These are phyloP conservation scores for Drechslerella dactyloides DNA, from an alignment of 2,329 filamentous ascomycete genomes.

Conservation along the genomic window DNA sequence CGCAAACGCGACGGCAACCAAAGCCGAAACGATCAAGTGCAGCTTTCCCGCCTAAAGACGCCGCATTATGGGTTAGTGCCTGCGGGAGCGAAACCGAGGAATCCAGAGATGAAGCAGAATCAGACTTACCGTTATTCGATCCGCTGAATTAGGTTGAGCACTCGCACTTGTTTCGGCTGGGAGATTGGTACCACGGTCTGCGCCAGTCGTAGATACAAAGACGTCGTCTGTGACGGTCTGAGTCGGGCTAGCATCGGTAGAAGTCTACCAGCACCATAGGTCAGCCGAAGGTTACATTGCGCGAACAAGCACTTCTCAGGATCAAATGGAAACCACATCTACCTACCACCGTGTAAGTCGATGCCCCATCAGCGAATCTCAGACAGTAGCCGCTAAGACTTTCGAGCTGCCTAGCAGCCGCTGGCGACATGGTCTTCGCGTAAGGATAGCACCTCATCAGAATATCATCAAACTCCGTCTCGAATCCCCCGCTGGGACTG, in stretches of 20 bases:
- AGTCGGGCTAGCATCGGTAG: constrained; percentile 20
- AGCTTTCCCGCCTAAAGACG: constrained; percentile 2
- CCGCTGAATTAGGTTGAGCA: background rate
- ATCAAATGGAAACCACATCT: no score
- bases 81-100: background rate
- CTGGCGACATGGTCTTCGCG: constrained; percentile 34
- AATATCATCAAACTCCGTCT: constrained; percentile 25
- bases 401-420: constrained; percentile 29
- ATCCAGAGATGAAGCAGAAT: background rate
- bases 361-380: constrained; percentile 29
- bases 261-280: constrained; percentile 6
- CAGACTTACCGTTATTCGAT: constrained; percentile 14
- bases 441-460: constrained; percentile 35
- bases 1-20: constrained; percentile 1
- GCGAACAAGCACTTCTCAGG: background rate
- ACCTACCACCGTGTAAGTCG: constrained; percentile 32
- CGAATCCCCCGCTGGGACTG: constrained; percentile 24
- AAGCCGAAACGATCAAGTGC: background rate
- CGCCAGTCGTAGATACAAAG: constrained; percentile 31
- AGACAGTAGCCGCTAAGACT: constrained; percentile 39
- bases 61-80: background rate
- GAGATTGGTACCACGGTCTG: background rate
- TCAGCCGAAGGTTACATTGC: background rate
- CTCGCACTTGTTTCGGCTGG: constrained; percentile 20
- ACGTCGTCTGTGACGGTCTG: constrained; percentile 27